These are phyloP conservation scores for Exophiala phaeomuriformis DNA, from an alignment of 2,329 filamentous ascomycete genomes.

Conservation along the genomic window DNA sequence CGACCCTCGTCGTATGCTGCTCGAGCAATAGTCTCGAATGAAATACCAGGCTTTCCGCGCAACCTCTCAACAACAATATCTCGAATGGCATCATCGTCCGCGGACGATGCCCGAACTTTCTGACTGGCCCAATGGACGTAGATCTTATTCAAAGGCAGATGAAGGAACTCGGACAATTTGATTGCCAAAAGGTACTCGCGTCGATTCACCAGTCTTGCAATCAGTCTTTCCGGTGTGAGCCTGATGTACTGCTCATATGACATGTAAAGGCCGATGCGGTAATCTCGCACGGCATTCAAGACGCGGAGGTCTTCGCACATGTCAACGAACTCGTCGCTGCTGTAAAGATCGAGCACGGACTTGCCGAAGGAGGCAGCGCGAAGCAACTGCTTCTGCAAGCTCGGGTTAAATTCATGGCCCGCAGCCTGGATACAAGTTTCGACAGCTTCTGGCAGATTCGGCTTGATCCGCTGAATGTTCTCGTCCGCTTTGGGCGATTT, in stretches of 20 bases:
- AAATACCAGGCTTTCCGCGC: conserved; percentile 81
- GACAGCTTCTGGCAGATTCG: conserved; percentile 83
- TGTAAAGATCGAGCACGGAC: conserved; percentile 93
- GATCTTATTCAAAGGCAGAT: conserved; percentile 77
- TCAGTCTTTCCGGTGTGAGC: conserved; percentile 80
- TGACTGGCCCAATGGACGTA: conserved; percentile 96
- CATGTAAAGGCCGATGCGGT: conserved; percentile 79
- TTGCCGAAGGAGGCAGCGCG: conserved; percentile 97
- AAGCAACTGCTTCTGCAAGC: conserved; percentile 94
- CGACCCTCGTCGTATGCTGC: conserved; percentile 93
- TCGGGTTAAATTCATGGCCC: conserved; percentile 78
- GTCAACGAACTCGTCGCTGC: conserved; percentile 96
- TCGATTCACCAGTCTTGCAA: conserved; percentile 76
- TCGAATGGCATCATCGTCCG: conserved; percentile 83
- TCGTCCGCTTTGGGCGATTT: conserved; percentile 97
- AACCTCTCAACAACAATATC: conserved; percentile 78
- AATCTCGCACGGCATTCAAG: conserved; percentile 84
- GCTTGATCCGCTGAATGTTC: conserved; percentile 87
- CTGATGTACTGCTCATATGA: conserved; percentile 92
- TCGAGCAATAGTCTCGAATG: conserved; percentile 87
- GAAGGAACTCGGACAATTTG: conserved; percentile 78
- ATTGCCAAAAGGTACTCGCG: conserved; percentile 88
- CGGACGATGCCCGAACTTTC: conserved; percentile 77
- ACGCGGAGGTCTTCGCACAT: conserved; percentile 94
- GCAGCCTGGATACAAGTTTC: conserved; percentile 90